Conservation (phyloP, 2,329 filamentous ascomycete species). For the Acrodontium crateriforme region DNA sequence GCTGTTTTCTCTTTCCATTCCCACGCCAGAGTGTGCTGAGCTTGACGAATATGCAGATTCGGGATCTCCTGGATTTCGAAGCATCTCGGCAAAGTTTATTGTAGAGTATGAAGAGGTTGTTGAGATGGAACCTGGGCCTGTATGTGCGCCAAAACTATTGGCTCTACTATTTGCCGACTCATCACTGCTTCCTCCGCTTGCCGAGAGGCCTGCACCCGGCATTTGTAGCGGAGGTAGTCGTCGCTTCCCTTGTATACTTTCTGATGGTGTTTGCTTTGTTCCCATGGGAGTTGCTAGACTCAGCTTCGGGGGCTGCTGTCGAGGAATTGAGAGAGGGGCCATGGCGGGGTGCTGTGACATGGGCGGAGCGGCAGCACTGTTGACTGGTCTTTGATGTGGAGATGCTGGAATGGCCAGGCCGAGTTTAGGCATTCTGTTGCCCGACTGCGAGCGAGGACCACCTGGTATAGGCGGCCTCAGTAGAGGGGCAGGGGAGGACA, state of each 20-base stretch:
- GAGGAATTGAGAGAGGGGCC: conserved; percentile 25
- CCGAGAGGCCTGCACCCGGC: conserved; percentile 39
- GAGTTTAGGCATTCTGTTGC: conserved; percentile 48
- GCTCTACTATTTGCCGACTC: conserved; percentile 73
- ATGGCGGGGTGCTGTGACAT: conserved; percentile 21
- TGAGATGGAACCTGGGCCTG: conserved; percentile 70
- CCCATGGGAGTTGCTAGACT: conserved; percentile 83
- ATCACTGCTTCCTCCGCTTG: conserved; percentile 53
- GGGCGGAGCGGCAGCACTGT: conserved; percentile 23
- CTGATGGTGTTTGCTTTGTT: conserved; percentile 55
- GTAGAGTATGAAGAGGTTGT: conserved; percentile 69
- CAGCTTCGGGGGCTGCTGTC: conserved; percentile 62
- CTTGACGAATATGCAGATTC: conserved; percentile 67
- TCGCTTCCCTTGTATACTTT: conserved; percentile 32
- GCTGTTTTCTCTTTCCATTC: conserved; percentile 72
- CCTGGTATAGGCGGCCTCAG: conserved; percentile 73
- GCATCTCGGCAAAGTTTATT: conserved; percentile 65
- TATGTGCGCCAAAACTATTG: conserved; percentile 60
- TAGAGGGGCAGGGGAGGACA: conserved; percentile 66
- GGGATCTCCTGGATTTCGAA: conserved; percentile 50
- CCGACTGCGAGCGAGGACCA: conserved; percentile 33
- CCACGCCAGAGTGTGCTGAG: conserved; percentile 31
- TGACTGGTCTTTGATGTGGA: conserved; percentile 64
- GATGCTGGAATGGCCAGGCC: conserved; percentile 85
- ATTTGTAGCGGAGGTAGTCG: conserved; percentile 42